Conservation (phyloP, 2,329 filamentous ascomycete species). For the Torrubiella hemipterigena region DNA sequence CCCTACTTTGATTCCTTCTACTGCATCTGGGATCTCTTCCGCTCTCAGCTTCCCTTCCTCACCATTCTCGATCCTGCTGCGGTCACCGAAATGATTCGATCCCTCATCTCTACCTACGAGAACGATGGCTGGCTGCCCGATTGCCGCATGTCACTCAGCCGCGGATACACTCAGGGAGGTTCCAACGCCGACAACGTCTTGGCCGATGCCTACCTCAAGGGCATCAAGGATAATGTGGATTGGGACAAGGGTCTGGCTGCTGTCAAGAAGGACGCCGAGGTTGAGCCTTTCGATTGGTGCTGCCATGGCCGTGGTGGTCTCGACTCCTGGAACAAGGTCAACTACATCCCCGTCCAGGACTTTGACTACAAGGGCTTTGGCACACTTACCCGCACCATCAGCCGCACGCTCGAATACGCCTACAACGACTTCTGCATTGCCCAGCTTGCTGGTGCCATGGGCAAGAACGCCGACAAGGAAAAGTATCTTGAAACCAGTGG, state of each 20-base stretch:
- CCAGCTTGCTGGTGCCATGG: constrained; percentile 46
- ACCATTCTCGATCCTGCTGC: constrained; percentile 54
- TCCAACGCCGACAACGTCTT: constrained; percentile 62
- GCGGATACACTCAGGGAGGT: constrained; percentile 63
- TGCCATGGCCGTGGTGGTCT: constrained; percentile 60
- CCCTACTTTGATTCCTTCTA: constrained; percentile 70
- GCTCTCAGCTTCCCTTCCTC: constrained; percentile 57
- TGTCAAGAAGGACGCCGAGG: constrained; percentile 59
- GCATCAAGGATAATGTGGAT: constrained; percentile 45
- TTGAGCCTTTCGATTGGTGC: constrained; percentile 58
- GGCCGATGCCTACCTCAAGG: constrained; percentile 57
- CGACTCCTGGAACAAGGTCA: constrained; percentile 56
- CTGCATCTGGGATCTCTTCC: constrained; percentile 63
- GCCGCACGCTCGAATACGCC: constrained; percentile 63
- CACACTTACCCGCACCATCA: constrained; percentile 57
- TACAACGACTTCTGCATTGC: constrained; percentile 66
- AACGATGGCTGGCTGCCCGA: constrained; percentile 63
- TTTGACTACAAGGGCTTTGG: constrained; percentile 56
- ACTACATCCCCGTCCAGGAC: constrained; percentile 61
- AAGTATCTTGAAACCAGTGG: constrained; percentile 47
- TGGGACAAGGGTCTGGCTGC: constrained; percentile 61
- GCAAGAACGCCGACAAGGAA: constrained; percentile 39
- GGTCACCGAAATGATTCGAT: constrained; percentile 55
- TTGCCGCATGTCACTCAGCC: constrained; percentile 64
- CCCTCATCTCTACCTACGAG: constrained; percentile 58